Base-by-base conservation (phyloP, 306 rosid genomes). In the Abrus precatorius region DNA sequence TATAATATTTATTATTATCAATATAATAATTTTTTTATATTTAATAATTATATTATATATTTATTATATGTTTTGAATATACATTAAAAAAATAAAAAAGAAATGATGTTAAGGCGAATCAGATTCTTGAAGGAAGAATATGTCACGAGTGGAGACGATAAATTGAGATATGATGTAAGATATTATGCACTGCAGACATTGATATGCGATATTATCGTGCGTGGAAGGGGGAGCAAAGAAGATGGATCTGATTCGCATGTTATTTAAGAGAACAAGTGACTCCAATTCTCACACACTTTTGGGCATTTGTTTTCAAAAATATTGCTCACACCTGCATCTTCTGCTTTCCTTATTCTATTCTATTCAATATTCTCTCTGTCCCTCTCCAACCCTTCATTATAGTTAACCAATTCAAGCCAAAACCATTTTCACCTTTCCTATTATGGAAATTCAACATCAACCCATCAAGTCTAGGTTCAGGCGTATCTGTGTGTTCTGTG, bases 401-500 rank as follows among this genome's bases (percentile, higher is more conserved):
- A 40, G 3, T 20, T 20, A 20, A 40, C 43, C 43, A 40, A 40
- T 40, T 40, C 1, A 43, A 43, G 47, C 47, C 47, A 43, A 43
- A 43, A 43, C 5, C 47, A 43, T 36, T 20, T 20, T 4, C 2
- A 55, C 4, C 30, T 60, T 60, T 11, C 1, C 10, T 33, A 36
- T 1, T 54, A 89, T 84, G 93, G 95, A 91, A 81, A 81, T 69
- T 78, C 75, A 84, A 33, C 75, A 69, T 34, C 74, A 82, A 72
- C 9, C 71, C 7, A 50, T 69, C 75, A 83, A 85, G 34, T 87
- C 97, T 12, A 90, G 91, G 83, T 95, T 95, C 84, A 88, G 59
- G 32, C 88, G 97, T 41, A 77, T 92, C 74, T 95, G 98, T 77
- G 98, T 95, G 20, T 95, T 89, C 87, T 95, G 98, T 40, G 97